A percentile compares a stretch with the other conserved stretches of the same genome.
Conservation (phyloP, 2,329 filamentous ascomycete genomes). For the Fusarium verticillioides region DNA sequence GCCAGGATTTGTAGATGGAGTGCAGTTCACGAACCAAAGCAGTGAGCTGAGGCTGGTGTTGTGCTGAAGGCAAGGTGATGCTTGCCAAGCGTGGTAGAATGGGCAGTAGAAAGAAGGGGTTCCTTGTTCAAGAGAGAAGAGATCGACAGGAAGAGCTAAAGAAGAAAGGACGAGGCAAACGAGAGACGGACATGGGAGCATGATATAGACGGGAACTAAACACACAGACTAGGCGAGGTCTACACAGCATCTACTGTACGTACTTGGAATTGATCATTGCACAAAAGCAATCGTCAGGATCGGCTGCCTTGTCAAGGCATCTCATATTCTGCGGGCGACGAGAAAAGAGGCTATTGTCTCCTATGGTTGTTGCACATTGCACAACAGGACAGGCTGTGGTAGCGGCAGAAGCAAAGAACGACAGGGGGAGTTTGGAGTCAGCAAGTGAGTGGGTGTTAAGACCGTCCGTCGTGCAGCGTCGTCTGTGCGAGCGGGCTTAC, state of each 20-base stretch:
- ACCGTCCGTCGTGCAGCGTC: conserved; percentile 25
- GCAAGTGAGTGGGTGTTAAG: conserved; percentile 31
- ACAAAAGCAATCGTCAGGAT: conserved; percentile 18
- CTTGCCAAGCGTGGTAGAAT: conserved; percentile 14
- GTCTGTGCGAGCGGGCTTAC: conserved; percentile 16
- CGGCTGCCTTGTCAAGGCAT: conserved; percentile 31
- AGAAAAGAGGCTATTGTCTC: conserved; percentile 31
- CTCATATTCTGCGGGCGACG: conserved; percentile 43
- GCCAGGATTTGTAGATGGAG: conserved; percentile 2
- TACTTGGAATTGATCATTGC: conserved; percentile 9
- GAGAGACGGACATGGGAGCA: conserved; percentile 30
- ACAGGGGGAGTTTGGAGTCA: conserved; percentile 16
- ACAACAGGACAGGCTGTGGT: conserved; percentile 19
- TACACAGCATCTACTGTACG: background rate
- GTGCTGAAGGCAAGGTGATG: conserved; percentile 14
- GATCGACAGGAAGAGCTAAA: conserved; percentile 33
- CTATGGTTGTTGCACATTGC: conserved; percentile 39
- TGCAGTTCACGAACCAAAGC: conserved; percentile 29
- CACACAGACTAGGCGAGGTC: conserved; percentile 1
- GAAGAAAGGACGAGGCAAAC: conserved; percentile 32
- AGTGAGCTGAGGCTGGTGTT: conserved; percentile 12
- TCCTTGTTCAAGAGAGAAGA: conserved; percentile 25
- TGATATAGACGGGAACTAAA: conserved; percentile 32
- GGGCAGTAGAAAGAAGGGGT: conserved; percentile 12
- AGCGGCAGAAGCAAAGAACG: conserved; percentile 18